Evolutionary conservation across 345 rosid genomes (phyloP).

Genomic region (Turritis glabra): DNA sequence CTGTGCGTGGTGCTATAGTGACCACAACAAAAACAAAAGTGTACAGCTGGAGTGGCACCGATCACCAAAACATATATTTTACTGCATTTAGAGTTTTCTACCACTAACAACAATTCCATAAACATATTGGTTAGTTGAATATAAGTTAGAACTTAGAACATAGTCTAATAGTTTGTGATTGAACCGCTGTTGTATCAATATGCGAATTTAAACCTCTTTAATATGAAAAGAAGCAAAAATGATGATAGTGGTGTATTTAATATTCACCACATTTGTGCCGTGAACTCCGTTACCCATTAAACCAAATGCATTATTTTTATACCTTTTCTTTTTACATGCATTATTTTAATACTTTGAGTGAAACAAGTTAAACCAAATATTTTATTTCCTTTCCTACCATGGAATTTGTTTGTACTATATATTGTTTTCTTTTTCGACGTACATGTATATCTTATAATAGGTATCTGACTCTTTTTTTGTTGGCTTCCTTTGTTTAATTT

Average conservation of each 20-base stretch:
- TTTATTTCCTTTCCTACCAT: background rate
- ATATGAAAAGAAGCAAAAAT: background rate
- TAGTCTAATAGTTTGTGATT: background rate
- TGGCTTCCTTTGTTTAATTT: background rate
- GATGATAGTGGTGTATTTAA: background rate
- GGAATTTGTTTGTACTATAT: background rate
- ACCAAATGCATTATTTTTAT: background rate
- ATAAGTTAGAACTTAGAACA: background rate
- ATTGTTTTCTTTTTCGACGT: background rate
- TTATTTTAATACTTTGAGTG: background rate
- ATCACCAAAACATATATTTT: background rate
- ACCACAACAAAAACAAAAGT: background rate
- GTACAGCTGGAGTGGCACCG: conserved; percentile 3
- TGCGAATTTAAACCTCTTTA: background rate
- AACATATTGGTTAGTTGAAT: background rate
- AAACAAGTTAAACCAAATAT: background rate
- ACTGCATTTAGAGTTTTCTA: background rate
- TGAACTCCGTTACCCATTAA: background rate
- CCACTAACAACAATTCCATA: background rate
- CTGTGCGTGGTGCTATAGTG: background rate
- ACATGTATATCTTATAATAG: background rate
- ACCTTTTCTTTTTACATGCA: background rate
- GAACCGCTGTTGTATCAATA: background rate
- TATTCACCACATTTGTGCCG: conserved; percentile 11
- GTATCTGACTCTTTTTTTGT: background rate